Percentiles rank a stretch among this genome's conserved stretches.
phyloP scores from a whole-genome alignment of 306 rosid genomes.

The Oemleria cerasiformis region DNA sequence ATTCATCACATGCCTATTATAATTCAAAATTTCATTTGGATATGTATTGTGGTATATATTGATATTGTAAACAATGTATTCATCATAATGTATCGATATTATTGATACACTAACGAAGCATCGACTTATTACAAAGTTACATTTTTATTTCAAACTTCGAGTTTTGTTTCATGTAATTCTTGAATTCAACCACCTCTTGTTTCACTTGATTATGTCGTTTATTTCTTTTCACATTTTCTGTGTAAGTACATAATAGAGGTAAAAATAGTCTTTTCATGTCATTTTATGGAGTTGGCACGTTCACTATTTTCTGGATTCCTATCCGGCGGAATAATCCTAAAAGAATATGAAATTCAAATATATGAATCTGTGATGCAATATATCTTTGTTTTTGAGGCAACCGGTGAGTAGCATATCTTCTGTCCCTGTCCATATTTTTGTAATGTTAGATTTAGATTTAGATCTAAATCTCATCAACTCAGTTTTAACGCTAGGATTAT shows the following conservation, averaged over 20 bases:
- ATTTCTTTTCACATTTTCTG: too few relatives aligned
- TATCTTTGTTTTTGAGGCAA: not conserved
- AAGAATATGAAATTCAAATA: conserved; percentile 8
- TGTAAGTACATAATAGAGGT: too few relatives aligned
- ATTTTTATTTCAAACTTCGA: too few relatives aligned
- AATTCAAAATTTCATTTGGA: too few relatives aligned
- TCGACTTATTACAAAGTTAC: too few relatives aligned
- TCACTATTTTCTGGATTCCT: not conserved
- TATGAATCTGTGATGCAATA: not conserved
- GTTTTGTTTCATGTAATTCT: too few relatives aligned
- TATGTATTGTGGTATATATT: not conserved
- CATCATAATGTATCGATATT: too few relatives aligned
- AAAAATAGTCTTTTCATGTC: too few relatives aligned
- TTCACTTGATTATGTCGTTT: too few relatives aligned
- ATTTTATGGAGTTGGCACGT: not conserved
- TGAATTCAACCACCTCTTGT: too few relatives aligned
- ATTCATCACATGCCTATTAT: too few relatives aligned
- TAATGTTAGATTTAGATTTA: conserved; percentile 22
- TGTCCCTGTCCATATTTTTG: conserved; percentile 20
- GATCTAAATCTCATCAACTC: conserved; percentile 37
- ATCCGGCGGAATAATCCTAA: not conserved
- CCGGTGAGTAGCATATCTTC: conserved; percentile 4
- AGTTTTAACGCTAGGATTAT: conserved; percentile 25
- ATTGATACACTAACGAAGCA: too few relatives aligned
- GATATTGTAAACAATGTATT: not conserved